Evolutionary conservation across 2,329 filamentous ascomycete genomes (phyloP).

Genomic region (Colletotrichum lindemuthianum): DNA sequence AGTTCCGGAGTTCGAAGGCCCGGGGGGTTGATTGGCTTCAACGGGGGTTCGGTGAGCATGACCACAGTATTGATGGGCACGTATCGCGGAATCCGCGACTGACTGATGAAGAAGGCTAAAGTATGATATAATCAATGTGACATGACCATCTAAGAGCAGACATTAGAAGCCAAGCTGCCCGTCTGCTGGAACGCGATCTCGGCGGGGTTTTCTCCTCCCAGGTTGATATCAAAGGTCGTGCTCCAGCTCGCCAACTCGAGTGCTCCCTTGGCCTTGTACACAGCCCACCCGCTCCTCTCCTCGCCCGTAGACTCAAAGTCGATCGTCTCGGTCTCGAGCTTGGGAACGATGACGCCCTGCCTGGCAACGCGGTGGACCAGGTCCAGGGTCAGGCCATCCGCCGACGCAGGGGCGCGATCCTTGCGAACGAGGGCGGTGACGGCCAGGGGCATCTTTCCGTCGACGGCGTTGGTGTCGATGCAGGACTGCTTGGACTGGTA

Average conservation of each 20-base stretch:
- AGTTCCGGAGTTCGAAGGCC: too few relatives aligned
- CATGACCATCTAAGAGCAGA: slow-evolving; percentile 1
- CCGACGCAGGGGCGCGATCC: slow-evolving; percentile 13
- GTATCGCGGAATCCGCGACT: too few relatives aligned
- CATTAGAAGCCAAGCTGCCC: not conserved
- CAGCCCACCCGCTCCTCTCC: slow-evolving; percentile 21
- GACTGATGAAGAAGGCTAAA: too few relatives aligned
- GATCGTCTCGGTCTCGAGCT: slow-evolving; percentile 23
- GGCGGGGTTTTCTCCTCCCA: slow-evolving; percentile 10
- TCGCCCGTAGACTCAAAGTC: slow-evolving; percentile 21
- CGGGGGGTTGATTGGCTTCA: too few relatives aligned
- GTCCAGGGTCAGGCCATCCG: slow-evolving; percentile 21
- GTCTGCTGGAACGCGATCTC: slow-evolving; percentile 26
- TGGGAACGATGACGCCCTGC: slow-evolving; percentile 30
- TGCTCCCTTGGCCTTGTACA: slow-evolving; percentile 17
- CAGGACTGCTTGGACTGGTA: slow-evolving; percentile 38
- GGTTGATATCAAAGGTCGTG: slow-evolving; percentile 31
- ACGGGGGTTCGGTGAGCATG: too few relatives aligned
- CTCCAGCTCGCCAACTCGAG: slow-evolving; percentile 18
- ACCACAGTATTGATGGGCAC: too few relatives aligned
- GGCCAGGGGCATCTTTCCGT: slow-evolving; percentile 16
- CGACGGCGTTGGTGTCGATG: not conserved
- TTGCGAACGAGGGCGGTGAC: slow-evolving; percentile 25
- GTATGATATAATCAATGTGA: too few relatives aligned
- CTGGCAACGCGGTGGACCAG: slow-evolving; percentile 24